Evolutionary conservation across 345 rosid genomes (phyloP), one percentile per base, ranked within the genome.

Genomic region (Xanthoceras sorbifolium): DNA sequence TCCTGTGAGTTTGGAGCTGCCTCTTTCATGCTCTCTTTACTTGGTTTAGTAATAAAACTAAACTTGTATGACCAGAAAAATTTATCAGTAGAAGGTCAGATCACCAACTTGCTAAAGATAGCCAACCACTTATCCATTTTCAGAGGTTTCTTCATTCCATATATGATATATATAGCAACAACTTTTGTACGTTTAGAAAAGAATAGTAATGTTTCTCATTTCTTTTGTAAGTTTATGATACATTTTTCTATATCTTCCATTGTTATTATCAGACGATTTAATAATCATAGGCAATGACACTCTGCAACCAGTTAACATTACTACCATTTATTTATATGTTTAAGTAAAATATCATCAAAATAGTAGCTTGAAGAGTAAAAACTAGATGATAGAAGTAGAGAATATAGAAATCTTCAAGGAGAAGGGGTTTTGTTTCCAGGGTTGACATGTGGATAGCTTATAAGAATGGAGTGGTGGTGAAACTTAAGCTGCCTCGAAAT

Each of bases 101-200:
- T 71, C 29, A 62, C 55, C 69, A 52, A 63, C 70, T 26, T 6
- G 6, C 50, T 6, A 34, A 22, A 62, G 64, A 52, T 28, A 62
- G 75, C 80, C 71, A 77, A 64, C 72, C 9, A 36, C 60, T 23
- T 25, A 10, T 25, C 59, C 22, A 28, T 29, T 48, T 29, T 22
- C 6, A 54, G 23, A 18, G 60, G 18, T 10, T 48, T 10, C 9
- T n/a, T n/a, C n/a, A n/a, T n/a, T n/a, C n/a, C n/a, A n/a, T n/a
- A n/a, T n/a, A n/a, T n/a, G n/a, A n/a, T n/a, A n/a, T 36, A 36
- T 36, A 0, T 2, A 11, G 4, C 52, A 46, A 46, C 52, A 3
- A 46, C 52, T 46, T 46, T 46, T 46, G 18, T 46, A 15, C 12
- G 52, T 46, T 46, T 0, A 14, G 3, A 46, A 17, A 46, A 14